phyloP scores from a whole-genome alignment of 257 asterid species.

The Solanum megistacrolobum region DNA sequence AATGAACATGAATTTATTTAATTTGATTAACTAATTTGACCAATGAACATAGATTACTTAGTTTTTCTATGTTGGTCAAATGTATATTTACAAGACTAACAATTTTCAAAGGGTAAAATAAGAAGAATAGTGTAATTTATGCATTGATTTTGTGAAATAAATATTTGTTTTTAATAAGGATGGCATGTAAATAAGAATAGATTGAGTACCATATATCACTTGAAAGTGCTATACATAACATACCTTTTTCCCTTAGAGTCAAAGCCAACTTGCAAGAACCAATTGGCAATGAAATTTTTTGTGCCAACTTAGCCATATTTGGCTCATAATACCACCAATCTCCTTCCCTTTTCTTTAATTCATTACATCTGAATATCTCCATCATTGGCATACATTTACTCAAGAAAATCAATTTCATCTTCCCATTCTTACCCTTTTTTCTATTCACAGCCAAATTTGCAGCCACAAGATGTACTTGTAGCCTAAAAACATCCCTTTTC shows the following conservation, averaged over 20 bases:
- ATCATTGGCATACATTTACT: conserved; percentile 68
- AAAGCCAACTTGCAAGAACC: conserved; percentile 83
- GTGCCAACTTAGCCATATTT: conserved; percentile 38
- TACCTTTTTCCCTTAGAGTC: conserved; percentile 84
- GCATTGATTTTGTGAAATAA: too few relatives aligned
- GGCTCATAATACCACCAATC: conserved; percentile 78
- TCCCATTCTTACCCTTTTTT: conserved; percentile 41
- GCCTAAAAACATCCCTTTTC: conserved; percentile 70
- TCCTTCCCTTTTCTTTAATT: conserved; percentile 48
- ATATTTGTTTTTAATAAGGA: too few relatives aligned
- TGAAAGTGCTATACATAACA: neutral
- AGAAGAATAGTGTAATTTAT: accelerated
- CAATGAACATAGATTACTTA: too few relatives aligned
- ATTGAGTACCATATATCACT: neutral
- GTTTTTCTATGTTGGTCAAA: accelerated
- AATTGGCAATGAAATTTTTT: conserved; percentile 54
- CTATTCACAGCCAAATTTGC: conserved; percentile 53
- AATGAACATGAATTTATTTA: too few relatives aligned
- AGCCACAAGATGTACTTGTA: conserved; percentile 59
- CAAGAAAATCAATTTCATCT: conserved; percentile 51
- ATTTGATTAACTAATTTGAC: too few relatives aligned
- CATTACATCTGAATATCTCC: conserved; percentile 73
- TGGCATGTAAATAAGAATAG: accelerated
- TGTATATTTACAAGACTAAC: too few relatives aligned
- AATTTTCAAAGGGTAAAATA: too few relatives aligned